Evolutionary conservation across 495 filamentous ascomycete genomes (phyloP).

Genomic region (Peziza echinospora): DNA sequence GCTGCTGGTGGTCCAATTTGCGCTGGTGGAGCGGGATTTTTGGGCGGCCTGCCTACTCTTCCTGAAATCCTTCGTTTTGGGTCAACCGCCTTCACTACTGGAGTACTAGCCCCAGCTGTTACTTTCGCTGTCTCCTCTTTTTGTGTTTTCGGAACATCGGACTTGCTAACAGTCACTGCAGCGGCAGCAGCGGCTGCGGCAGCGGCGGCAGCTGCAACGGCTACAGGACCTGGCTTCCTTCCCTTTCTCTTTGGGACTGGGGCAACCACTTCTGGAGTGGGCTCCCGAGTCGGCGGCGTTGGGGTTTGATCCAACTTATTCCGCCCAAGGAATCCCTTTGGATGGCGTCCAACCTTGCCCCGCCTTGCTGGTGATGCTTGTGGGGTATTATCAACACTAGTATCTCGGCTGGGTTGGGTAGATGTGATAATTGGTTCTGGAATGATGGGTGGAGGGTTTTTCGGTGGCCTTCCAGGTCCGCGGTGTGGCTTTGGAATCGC

Average conservation of each 20-base stretch:
- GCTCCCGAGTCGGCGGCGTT: not conserved
- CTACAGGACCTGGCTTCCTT: not conserved
- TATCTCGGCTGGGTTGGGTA: not conserved
- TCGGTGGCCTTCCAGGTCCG: conserved; percentile 2
- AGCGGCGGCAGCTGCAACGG: not conserved
- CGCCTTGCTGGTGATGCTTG: not conserved
- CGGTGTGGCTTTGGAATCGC: not conserved
- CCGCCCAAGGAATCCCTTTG: not conserved
- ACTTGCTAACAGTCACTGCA: no score
- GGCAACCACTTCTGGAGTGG: not conserved
- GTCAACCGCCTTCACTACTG: not conserved
- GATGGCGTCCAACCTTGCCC: not conserved
- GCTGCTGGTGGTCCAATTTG: no score
- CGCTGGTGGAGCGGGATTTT: no score
- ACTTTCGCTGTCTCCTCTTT: not conserved
- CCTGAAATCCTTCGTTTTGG: not conserved
- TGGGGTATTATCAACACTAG: not conserved
- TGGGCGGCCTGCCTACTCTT: not conserved
- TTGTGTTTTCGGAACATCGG: no score
- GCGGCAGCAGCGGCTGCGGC: not conserved
- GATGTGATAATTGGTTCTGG: not conserved
- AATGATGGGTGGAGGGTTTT: not conserved
- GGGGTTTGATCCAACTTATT: not conserved
- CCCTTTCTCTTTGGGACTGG: not conserved
- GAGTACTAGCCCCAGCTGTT: not conserved